Evolutionary conservation across 306 rosid genomes (phyloP).

Genomic region (Canavalia gladiata): DNA sequence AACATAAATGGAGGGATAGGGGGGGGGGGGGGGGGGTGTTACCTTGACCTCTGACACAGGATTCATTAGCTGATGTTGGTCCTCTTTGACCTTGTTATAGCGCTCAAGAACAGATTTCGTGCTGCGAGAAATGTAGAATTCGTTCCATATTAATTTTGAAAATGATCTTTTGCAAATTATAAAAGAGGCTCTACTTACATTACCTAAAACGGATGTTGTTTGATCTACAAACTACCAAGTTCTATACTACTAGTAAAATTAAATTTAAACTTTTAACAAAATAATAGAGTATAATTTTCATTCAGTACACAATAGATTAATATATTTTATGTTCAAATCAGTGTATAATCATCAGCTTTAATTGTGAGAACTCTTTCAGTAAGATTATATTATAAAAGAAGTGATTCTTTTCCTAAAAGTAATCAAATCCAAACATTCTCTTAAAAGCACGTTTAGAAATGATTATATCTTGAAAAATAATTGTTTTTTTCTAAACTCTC

Average conservation of each 20-base stretch:
- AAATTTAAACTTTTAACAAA: too few relatives aligned
- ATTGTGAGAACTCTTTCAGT: too few relatives aligned
- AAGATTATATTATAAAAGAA: too few relatives aligned
- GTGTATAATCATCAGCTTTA: too few relatives aligned
- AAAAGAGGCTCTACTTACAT: neutral
- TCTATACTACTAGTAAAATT: neutral
- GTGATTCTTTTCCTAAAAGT: too few relatives aligned
- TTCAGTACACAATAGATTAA: too few relatives aligned
- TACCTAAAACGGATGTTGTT: neutral
- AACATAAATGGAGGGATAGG: neutral
- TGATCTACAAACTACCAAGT: neutral
- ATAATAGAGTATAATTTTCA: too few relatives aligned
- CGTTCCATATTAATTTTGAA: neutral
- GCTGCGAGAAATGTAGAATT: conserved; percentile 52
- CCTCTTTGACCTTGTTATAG: conserved; percentile 62
- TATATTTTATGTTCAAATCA: too few relatives aligned
- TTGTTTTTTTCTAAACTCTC: too few relatives aligned
- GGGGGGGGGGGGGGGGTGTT: neutral
- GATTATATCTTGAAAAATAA: too few relatives aligned
- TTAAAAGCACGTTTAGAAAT: too few relatives aligned
- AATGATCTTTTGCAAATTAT: neutral
- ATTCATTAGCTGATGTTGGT: conserved; percentile 56
- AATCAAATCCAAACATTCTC: too few relatives aligned
- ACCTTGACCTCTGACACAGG: conserved; percentile 69
- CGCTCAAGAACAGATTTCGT: conserved; percentile 65